These are phyloP conservation scores for Aspergillus cejpii DNA, from an alignment of 2,329 filamentous ascomycete species.

Conservation along the genomic window DNA sequence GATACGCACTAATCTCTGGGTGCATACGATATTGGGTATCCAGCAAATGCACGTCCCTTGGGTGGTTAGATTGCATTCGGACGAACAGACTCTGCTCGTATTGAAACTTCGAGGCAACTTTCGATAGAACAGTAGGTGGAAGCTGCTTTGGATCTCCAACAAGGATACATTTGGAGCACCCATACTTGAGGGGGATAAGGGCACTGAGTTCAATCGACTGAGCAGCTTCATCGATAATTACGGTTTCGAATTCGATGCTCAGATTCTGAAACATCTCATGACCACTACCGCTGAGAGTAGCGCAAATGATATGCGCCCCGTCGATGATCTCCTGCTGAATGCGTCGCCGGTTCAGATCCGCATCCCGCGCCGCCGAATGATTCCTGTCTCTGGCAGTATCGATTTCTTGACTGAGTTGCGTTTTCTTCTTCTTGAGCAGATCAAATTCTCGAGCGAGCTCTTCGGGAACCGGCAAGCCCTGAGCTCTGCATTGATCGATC, in stretches of 20 bases:
- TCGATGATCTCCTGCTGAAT: conserved; percentile 89
- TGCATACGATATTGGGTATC: conserved; percentile 99
- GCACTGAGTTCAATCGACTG: conserved; percentile 97
- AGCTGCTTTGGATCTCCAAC: conserved; percentile 97
- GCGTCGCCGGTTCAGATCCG: conserved; percentile 73
- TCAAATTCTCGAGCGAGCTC: conserved; percentile 70
- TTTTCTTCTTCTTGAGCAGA: conserved; percentile 67
- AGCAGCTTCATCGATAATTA: conserved; percentile 95
- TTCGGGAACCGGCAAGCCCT: conserved; percentile 39
- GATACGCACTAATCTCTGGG: conserved; percentile 87
- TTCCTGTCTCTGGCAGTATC: conserved; percentile 82
- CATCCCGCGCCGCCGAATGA: conserved; percentile 71
- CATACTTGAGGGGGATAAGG: conserved; percentile 93
- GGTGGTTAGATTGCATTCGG: conserved; percentile 91
- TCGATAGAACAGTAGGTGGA: conserved; percentile 90
- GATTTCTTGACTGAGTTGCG: conserved; percentile 70
- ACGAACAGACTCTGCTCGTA: conserved; percentile 99
- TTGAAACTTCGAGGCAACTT: conserved; percentile 82
- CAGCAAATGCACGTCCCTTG: conserved; percentile 82
- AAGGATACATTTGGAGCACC: conserved; percentile 90
- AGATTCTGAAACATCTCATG: conserved; percentile 96
- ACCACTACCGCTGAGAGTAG: conserved; percentile 88
- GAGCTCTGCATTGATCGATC: conserved; percentile 60
- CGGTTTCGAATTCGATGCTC: conserved; percentile 94
- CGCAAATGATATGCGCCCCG: conserved; percentile 84